Evolutionary conservation across 176 grass and related monocot genomes (phyloP), one percentile per base, ranked within the genome.

Genomic region (Olyra latifolia): DNA sequence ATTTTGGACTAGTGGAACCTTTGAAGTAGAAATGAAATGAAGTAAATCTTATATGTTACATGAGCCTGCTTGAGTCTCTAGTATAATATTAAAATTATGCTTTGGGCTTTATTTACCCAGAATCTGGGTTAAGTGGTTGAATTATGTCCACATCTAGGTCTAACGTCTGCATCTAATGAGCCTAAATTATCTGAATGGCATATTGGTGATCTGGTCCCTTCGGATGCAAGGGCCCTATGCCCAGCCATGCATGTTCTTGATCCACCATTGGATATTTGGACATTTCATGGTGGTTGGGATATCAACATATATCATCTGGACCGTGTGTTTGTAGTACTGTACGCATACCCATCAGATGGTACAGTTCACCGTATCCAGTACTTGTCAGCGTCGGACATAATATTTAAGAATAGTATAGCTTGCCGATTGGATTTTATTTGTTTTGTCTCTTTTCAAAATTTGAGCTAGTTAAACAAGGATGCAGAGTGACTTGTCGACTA

Each of bases 1-100:
- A 52, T 82, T 77, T 86, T 72, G 58, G n/a, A 62, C 78, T 69
- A 19, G 30, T 61, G 46, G 47, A 67, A 62, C 54, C 29, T 61
- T 69, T 42, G 10, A 77, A 85, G 65, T 85, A 82, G 82, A 82
- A 77, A 80, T 70, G 66, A 82, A 58, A 52, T 59, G 35, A 75
- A 78, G 29, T 22, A 20, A 58, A 65, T 72, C 62, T 17, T 81
- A 65, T 17, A 53, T 72, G 70, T 6, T 67, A 66, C n/a, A 43
- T 38, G 41, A 84, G 13, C 42, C 61, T 28, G 43, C 14, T 39
- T 71, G 44, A 49, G 43, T 81, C 13, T 72, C 54, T 46, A 70
- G 11, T 69, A 44, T 35, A 35, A 35, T 35, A 35, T 35, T 35
- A 35, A 43, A 72, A 53, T 6, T 65, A 46, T 67, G 49, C 5